Conservation (phyloP, 2,329 filamentous ascomycete species). For the Diaporthe sp. region DNA sequence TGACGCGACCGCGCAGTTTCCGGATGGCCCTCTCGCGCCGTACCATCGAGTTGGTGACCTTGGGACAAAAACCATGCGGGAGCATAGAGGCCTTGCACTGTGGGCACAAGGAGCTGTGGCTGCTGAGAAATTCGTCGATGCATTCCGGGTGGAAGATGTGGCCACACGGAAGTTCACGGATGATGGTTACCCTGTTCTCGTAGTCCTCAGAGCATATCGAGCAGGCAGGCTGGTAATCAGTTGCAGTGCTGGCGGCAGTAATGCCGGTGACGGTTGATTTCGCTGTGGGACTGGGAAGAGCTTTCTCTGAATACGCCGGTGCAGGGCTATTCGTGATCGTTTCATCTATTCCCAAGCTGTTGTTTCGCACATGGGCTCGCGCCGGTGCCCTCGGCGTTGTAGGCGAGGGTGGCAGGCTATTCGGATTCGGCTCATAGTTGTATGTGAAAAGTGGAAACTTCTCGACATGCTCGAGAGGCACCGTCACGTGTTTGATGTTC, state of each 20-base stretch:
- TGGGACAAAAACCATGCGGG: conserved; percentile 75
- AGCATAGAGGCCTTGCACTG: conserved; percentile 90
- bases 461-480: conserved; percentile 79
- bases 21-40: conserved; percentile 81
- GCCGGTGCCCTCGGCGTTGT: conserved; percentile 48
- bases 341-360: conserved; percentile 31
- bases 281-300: conserved; percentile 43
- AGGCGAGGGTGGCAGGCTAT: conserved; percentile 54
- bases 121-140: conserved; percentile 85
- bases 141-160: conserved; percentile 96
- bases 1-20: conserved; percentile 68
- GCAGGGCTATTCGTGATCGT: conserved; percentile 21
- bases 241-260: conserved; percentile 56
- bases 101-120: conserved; percentile 88
- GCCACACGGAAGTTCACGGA: conserved; percentile 88
- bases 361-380: conserved; percentile 27
- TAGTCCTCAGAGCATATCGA: conserved; percentile 93
- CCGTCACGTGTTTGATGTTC: conserved; percentile 85
- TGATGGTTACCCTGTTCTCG: conserved; percentile 75
- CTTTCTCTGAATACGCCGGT: conserved; percentile 43
- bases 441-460: conserved; percentile 86
- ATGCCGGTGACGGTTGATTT: conserved; percentile 41
- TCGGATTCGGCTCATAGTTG: conserved; percentile 65
- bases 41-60: conserved; percentile 89
- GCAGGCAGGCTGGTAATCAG: conserved; percentile 83